Evolutionary conservation across 257 asterid genomes (phyloP), one percentile per base, ranked within the genome.

Genomic region (Forsythia suspensa): DNA sequence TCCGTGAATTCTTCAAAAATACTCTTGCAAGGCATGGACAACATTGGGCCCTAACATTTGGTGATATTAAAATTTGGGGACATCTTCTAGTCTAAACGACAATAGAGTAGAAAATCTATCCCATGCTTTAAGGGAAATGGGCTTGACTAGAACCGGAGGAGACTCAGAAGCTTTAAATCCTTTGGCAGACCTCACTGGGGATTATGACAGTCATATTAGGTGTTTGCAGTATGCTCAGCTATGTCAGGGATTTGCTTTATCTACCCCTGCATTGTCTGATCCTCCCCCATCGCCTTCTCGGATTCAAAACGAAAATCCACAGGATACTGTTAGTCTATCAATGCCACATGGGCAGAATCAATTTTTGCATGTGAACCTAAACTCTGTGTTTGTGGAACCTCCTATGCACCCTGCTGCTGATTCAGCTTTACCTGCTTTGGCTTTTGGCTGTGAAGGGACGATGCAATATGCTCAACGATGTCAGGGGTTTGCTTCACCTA

Each of bases 11-110:
- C 77, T 96, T 93, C 79, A 51, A 84, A 57, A 89, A 85, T 81
- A 87, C 94, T 75, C 84, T 85, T 77, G 85, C 87, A 24, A 87
- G 93, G 82, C 91, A 86, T 74, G 93, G 81, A 43, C 34, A 29
- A 29, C 74, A 76, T 41, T 76, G 77, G 13, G 71, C 73, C 78
- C 48, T 72, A 65, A 81, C 38, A 39, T 71, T 79, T 66, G 83
- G 81, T 39, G 87, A 70, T 57, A 87, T 80, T 46, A 87, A 81
- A 36, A 80, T 70, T 39, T 69, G 63, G 59, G 80, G n/a, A 70
- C 85, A 73, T 85, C 89, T 72, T 77, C 65, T 55, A 85, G 83
- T 81, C 89, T 82, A 20, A 80, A 76, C 65, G 48, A 80, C 24
- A 80, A 78, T 73, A 71, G 68, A 67, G 43, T 81, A 42, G 86